Base-by-base conservation (phyloP, 2,329 filamentous ascomycete genomes). In the Fusarium lyarnte region DNA sequence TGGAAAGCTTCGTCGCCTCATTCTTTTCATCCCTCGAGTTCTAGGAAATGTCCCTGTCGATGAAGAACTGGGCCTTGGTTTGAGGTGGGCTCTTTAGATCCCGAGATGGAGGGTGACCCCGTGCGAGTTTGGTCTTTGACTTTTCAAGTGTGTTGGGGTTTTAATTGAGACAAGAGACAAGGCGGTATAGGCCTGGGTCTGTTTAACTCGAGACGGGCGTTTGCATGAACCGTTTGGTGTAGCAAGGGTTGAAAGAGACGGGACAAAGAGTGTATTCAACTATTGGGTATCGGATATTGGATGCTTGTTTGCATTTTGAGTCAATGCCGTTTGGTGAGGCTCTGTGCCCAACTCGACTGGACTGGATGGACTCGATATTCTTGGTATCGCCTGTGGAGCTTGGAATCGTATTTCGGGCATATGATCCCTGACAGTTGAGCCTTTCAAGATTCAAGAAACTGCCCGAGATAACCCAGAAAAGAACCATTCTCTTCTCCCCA, bases 71-170 rank as follows among this genome's bases (percentile, higher is more conserved):
- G 55, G 45, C 41, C 59, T 72, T 64, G 55, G 25, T 51, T 41
- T 51, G 41, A 61, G 47, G 35, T 45, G 54, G 36, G 29, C 46
- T 45, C 39, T 57, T 57, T 60, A 70, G 66, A 54, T 71, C 62
- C 70, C 58, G 70, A 54, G 46, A 64, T 64, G 70, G 66, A 71
- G 70, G 70, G 70, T 25, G 38, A 38, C n/a, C 21, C 29, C 70
- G 55, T 68, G 66, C 73, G 70, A 71, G 73, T 69, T 60, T 59
- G 42, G 41, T 17, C 53, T 39, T 45, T 55, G 29, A 47, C 29
- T 46, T 43, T 54, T 55, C 55, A 54, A 43, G 53, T 54, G 58
- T 45, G 42, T 65, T 66, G 41, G 53, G 58, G 16, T 29, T 63
- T 36, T 39, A 23, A 53, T 31, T 52, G 38, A 57, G 49, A 52